Evolutionary conservation across 129 eudicot genomes (phyloP).

Genomic region (Solidago caesia): DNA sequence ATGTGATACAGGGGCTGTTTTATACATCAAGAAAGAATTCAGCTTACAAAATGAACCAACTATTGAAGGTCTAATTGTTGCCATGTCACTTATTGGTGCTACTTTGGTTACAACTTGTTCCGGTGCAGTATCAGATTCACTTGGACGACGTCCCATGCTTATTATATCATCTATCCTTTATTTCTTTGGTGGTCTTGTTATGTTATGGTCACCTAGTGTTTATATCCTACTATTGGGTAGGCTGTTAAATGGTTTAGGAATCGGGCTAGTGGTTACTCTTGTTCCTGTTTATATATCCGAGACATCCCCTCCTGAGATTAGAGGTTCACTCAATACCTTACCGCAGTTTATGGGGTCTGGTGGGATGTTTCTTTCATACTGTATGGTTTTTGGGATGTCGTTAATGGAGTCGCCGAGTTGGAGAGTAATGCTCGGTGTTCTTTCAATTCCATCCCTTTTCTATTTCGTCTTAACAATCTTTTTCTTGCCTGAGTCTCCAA

Average conservation of each 20-base stretch:
- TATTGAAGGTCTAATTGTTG: conserved; percentile 80
- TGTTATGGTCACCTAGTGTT: conserved; percentile 91
- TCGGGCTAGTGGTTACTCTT: conserved; percentile 75
- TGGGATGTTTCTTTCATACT: conserved; percentile 83
- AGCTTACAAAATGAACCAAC: conserved; percentile 51
- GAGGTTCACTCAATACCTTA: conserved; percentile 74
- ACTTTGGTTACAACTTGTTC: conserved; percentile 78
- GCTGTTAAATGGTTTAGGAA: conserved; percentile 77
- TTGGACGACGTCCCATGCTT: conserved; percentile 89
- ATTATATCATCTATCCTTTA: conserved; percentile 60
- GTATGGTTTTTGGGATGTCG: conserved; percentile 85
- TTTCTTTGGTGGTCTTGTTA: conserved; percentile 63
- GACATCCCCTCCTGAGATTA: conserved; percentile 79
- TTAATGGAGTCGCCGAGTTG: conserved; percentile 64
- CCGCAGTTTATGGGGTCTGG: conserved; percentile 81
- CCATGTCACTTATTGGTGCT: conserved; percentile 90
- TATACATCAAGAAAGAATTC: conserved; percentile 71
- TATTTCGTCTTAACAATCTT: conserved; percentile 54
- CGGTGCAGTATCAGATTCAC: conserved; percentile 64
- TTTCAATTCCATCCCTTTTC: conserved; percentile 63
- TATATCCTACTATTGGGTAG: conserved; percentile 67
- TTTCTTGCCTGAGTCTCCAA: conserved; percentile 92
- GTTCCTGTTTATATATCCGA: conserved; percentile 87
- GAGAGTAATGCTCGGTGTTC: conserved; percentile 93
- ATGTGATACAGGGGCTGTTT: conserved; percentile 55